These are phyloP conservation scores for Globisporangium carolinianum DNA, from an alignment of 352 stramenopile genomes.

Conservation along the genomic window DNA sequence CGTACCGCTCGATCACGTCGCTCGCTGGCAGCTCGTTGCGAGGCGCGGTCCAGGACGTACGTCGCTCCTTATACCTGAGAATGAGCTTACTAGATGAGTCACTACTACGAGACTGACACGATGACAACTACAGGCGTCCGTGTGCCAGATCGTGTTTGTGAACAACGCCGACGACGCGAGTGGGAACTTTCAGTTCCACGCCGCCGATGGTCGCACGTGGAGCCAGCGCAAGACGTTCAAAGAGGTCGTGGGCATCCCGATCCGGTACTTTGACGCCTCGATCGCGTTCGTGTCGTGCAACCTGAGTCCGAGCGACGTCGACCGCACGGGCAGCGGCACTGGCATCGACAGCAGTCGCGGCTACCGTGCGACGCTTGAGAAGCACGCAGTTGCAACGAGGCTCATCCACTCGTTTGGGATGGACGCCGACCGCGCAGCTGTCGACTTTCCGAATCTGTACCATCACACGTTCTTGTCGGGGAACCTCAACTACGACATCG, in stretches of 20 bases:
- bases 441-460: slow-evolving; percentile 82
- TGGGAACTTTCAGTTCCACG: slow-evolving; percentile 73
- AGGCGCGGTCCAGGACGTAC: slow-evolving; percentile 60
- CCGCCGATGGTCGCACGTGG: slow-evolving; percentile 60
- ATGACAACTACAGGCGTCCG: slow-evolving; percentile 31
- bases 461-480: slow-evolving; percentile 79
- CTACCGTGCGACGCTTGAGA: slow-evolving; percentile 20
- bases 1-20: slow-evolving; percentile 75
- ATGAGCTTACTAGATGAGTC: neutral
- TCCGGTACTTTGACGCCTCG: slow-evolving; percentile 79
- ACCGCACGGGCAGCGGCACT: slow-evolving; percentile 16
- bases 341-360: neutral
- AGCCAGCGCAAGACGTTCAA: slow-evolving; percentile 70
- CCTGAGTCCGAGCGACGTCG: slow-evolving; percentile 22
- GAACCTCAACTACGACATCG: slow-evolving; percentile 77
- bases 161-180: slow-evolving; percentile 78
- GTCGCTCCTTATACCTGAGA: neutral
- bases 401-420: slow-evolving; percentile 79
- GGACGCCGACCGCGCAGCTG: slow-evolving; percentile 58
- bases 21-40: slow-evolving; percentile 55
- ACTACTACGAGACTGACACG: neutral
- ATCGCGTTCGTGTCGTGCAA: slow-evolving; percentile 83
- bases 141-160: slow-evolving; percentile 84
- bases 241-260: slow-evolving; percentile 69
- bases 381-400: slow-evolving; percentile 49